Percentiles rank a stretch among this genome's conserved stretches.
These are phyloP conservation scores for Gracilaria gracilis DNA, from an alignment of 23 red algal genomes.

Conservation along the genomic window DNA sequence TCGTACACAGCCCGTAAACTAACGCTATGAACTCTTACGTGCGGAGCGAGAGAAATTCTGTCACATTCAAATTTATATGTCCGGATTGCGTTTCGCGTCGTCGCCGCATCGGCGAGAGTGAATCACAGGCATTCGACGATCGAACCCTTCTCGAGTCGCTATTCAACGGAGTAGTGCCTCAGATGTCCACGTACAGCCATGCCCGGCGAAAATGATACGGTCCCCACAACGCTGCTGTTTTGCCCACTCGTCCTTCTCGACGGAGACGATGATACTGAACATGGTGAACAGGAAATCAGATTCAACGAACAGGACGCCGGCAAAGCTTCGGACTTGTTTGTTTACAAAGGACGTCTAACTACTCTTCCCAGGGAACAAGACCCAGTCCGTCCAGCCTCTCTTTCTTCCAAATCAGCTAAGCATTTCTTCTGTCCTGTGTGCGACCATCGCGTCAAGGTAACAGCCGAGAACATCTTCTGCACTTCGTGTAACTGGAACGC, in stretches of 20 bases:
- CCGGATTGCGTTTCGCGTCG: too few species aligned
- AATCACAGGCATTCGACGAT: too few species aligned
- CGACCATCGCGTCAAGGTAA: conserved; percentile 10
- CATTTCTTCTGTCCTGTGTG: conserved; percentile 62
- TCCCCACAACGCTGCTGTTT: neutral
- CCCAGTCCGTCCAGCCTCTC: neutral
- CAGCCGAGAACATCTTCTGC: conserved; percentile 2
- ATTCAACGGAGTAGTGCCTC: too few species aligned
- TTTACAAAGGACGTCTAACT: conserved; percentile 22
- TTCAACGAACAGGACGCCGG: conserved; percentile 18
- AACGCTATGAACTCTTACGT: too few species aligned
- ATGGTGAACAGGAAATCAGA: neutral
- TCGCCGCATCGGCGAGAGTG: too few species aligned
- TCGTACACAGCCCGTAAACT: too few species aligned
- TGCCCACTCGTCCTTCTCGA: neutral
- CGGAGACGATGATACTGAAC: neutral
- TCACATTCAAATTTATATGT: too few species aligned
- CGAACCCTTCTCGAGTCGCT: too few species aligned
- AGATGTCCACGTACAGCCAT: neutral
- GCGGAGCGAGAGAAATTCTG: too few species aligned
- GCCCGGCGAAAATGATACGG: neutral
- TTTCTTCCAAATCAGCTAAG: conserved; percentile 28
- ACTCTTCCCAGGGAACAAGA: neutral
- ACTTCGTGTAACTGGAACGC: conserved; percentile 15
- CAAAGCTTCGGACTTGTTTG: conserved; percentile 1